Conservation (phyloP, 805 yeast genomes). For the Candida arabinofermentans region DNA sequence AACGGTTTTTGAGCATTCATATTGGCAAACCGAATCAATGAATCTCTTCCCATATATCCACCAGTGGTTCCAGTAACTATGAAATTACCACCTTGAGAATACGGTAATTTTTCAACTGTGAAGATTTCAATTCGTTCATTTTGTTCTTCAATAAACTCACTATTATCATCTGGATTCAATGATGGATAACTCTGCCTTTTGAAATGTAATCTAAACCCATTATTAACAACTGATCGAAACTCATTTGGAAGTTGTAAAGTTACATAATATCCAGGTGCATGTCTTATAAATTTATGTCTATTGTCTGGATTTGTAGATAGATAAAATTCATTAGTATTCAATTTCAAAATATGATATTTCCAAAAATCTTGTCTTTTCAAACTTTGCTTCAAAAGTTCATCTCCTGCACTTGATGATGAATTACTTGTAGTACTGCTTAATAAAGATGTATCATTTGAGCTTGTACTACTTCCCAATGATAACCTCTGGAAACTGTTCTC, state of each 20-base stretch:
- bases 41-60: slow-evolving; percentile 14
- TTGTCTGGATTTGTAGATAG: slow-evolving; percentile 65
- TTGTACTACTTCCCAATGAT: not conserved
- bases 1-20: not conserved
- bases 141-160: slow-evolving; percentile 7
- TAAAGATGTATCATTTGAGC: not conserved
- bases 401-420: not conserved
- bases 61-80: slow-evolving; percentile 13
- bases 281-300: slow-evolving; percentile 53
- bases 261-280: slow-evolving; percentile 61
- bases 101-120: slow-evolving; percentile 21
- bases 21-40: not conserved
- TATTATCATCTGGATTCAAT: slow-evolving; percentile 2
- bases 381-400: not conserved
- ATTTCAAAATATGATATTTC: slow-evolving; percentile 59
- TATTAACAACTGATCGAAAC: slow-evolving; percentile 13
- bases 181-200: slow-evolving; percentile 21
- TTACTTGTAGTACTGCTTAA: not conserved
- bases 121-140: slow-evolving; percentile 14
- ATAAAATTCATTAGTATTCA: slow-evolving; percentile 49
- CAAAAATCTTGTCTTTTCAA: slow-evolving; percentile 35
- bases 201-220: slow-evolving; percentile 32
- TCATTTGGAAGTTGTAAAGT: slow-evolving; percentile 28
- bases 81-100: slow-evolving; percentile 17
- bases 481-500: not conserved